Percentiles rank a stretch among this genome's conserved stretches.
phyloP scores from a whole-genome alignment of 192 early-diverging fungal genomes.

The Backusella mclennaniae region DNA sequence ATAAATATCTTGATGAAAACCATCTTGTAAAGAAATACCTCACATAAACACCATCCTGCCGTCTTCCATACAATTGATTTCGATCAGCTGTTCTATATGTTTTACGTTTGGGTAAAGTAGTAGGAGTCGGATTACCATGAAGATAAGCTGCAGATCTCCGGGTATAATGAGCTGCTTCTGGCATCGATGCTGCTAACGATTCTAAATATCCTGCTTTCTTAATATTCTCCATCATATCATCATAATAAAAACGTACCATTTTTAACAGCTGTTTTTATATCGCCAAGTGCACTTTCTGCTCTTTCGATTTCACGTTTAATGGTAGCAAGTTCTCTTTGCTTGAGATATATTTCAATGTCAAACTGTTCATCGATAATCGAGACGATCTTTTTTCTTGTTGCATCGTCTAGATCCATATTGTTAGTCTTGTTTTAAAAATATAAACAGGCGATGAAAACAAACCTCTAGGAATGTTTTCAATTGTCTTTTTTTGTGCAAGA shows the following conservation, averaged over 20 bases:
- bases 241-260: slow-evolving; percentile 40
- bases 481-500: slow-evolving; percentile 5
- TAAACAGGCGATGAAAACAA: background rate
- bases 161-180: slow-evolving; percentile 44
- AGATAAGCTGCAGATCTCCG: slow-evolving; percentile 23
- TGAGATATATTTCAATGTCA: slow-evolving; percentile 74
- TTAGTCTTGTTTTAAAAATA: background rate
- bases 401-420: slow-evolving; percentile 20
- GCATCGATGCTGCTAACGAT: slow-evolving; percentile 35
- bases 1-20: background rate
- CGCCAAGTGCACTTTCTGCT: slow-evolving; percentile 54
- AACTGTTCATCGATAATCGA: slow-evolving; percentile 70
- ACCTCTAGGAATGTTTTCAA: slow-evolving; percentile 12
- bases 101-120: slow-evolving; percentile 30
- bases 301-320: slow-evolving; percentile 62
- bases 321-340: slow-evolving; percentile 63
- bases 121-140: slow-evolving; percentile 5
- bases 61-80: slow-evolving; percentile 32
- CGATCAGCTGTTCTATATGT: slow-evolving; percentile 19
- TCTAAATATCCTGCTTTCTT: background rate
- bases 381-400: slow-evolving; percentile 43
- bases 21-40: slow-evolving; percentile 10
- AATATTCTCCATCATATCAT: too few relatives aligned
- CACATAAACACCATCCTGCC: slow-evolving; percentile 43
- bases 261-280: slow-evolving; percentile 51